Evolutionary conservation across 805 yeast genomes (phyloP).

Genomic region (Candida coquimbonensis): DNA sequence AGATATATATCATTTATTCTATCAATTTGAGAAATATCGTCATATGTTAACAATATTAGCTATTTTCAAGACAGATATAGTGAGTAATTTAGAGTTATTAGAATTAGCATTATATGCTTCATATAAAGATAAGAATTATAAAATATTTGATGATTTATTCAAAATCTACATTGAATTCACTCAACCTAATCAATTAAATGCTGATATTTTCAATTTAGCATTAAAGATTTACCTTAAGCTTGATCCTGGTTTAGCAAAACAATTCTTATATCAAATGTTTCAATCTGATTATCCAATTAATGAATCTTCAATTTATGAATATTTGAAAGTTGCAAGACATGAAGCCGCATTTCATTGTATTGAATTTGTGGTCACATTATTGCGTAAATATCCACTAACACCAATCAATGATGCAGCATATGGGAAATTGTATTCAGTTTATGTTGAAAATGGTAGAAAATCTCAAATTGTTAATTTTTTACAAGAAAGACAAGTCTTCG

Average conservation of each 20-base stretch:
- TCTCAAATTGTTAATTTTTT: slow-evolving; percentile 4
- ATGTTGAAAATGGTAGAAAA: slow-evolving; percentile 4
- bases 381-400: slow-evolving; percentile 16
- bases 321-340: slow-evolving; percentile 12
- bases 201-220: slow-evolving; percentile 15
- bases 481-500: slow-evolving; percentile 4
- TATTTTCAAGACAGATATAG: slow-evolving; percentile 4
- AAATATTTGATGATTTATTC: slow-evolving; percentile 16
- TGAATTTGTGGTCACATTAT: slow-evolving; percentile 16
- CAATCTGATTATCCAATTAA: slow-evolving; percentile 20
- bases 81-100: slow-evolving; percentile 2
- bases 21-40: slow-evolving; percentile 5
- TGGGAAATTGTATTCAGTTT: slow-evolving; percentile 6
- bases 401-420: slow-evolving; percentile 15
- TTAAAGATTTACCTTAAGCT: slow-evolving; percentile 15
- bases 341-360: slow-evolving; percentile 15
- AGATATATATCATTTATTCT: slow-evolving; percentile 1
- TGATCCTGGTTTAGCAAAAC: slow-evolving; percentile 22
- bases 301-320: slow-evolving; percentile 14
- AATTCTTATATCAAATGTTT: slow-evolving; percentile 22
- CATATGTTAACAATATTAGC: slow-evolving; percentile 6
- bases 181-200: slow-evolving; percentile 3
- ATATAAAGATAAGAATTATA: slow-evolving; percentile 7
- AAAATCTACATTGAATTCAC: slow-evolving; percentile 11
- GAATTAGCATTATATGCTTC: slow-evolving; percentile 6